phyloP scores from a whole-genome alignment of 495 filamentous ascomycete genomes.

The Xeromyces bisporus region DNA sequence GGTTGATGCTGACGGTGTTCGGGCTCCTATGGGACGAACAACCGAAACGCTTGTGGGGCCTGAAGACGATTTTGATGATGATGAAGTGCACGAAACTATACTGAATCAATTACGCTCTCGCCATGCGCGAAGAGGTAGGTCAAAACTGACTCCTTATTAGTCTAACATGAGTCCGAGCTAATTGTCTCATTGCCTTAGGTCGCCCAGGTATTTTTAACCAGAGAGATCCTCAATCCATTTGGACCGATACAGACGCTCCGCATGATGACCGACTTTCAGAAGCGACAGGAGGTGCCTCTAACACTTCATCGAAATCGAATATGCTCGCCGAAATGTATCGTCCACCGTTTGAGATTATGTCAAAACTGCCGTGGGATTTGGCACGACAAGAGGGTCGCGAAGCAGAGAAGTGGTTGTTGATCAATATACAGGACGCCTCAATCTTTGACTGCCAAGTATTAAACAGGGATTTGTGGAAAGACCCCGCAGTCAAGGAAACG shows the following conservation, averaged over 20 bases:
- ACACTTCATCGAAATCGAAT: conserved; percentile 48
- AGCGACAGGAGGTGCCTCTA: conserved; percentile 59
- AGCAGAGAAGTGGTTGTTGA: conserved; percentile 77
- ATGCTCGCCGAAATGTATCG: conserved; percentile 79
- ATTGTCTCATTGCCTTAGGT: conserved; percentile 13
- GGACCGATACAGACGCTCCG: conserved; percentile 38
- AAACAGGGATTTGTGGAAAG: conserved; percentile 93
- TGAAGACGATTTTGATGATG: conserved; percentile 37
- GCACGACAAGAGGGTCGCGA: conserved; percentile 74
- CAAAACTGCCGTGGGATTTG: conserved; percentile 52
- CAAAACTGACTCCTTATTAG: too few species aligned
- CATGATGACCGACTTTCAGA: conserved; percentile 36
- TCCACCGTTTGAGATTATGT: conserved; percentile 80
- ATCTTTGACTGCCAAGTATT: conserved; percentile 85
- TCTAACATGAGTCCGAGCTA: too few species aligned
- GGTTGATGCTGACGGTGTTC: conserved; percentile 44
- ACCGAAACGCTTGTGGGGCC: conserved; percentile 83
- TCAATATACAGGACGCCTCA: conserved; percentile 84
- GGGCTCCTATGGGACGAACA: conserved; percentile 80
- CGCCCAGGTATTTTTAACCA: conserved; percentile 77
- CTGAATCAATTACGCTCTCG: conserved; percentile 47
- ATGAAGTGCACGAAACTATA: conserved; percentile 44
- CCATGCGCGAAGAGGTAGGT: conserved; percentile 29
- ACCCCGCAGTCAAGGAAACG: conserved; percentile 54
- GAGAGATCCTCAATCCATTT: conserved; percentile 48